Evolutionary conservation across 139 green algal species (phyloP), one percentile per base, ranked within the genome.

Genomic region (Volvox reticuliferus): DNA sequence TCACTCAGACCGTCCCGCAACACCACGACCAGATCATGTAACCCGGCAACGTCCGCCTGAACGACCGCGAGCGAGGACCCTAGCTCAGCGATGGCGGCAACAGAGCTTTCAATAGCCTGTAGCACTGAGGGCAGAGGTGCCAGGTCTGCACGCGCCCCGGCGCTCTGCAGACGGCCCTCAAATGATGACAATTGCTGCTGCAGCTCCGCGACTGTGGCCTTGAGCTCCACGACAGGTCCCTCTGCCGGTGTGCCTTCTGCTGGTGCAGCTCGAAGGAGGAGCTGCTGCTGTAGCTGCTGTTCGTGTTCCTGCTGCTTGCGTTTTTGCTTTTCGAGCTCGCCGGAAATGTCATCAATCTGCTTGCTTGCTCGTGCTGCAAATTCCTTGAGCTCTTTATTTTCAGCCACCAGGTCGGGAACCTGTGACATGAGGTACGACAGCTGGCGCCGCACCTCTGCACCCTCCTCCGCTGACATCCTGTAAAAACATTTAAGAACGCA

Each of bases 361-460:
- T 67, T 37, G 1, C 22, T 68, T 3, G 62, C 26, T 1, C 6
- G 24, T 14, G 87, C 33, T 0, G 33, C 61, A 30, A 86, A 61
- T 0, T 77, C 28, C 76, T 91, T 91, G 61, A 91, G 87, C 76
- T 86, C 76, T 0, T n/a, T 71, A n/a, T 87, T 88, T 55, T 92
- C 88, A 1, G 35, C 32, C 21, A 62, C 30, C n/a, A 92, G 35
- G 1, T 55, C 37, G 1, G 88, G 79, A 32, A 92, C 80, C 37
- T 78, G 32, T 1, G 88, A 28, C 67, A 88, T 82, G 18, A 92
- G 88, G 63, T 75, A 84, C 13, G 88, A 36, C 19, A 92, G 33
- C 88, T 92, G 79, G 14, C 24, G 86, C n/a, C 55, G 86, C 55
- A 90, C 75, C 30, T 90, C 86, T 16, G 30, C 81, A n/a, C 62